phyloP scores from a whole-genome alignment of 2,329 filamentous ascomycete genomes.

The Penicillium sp. region DNA sequence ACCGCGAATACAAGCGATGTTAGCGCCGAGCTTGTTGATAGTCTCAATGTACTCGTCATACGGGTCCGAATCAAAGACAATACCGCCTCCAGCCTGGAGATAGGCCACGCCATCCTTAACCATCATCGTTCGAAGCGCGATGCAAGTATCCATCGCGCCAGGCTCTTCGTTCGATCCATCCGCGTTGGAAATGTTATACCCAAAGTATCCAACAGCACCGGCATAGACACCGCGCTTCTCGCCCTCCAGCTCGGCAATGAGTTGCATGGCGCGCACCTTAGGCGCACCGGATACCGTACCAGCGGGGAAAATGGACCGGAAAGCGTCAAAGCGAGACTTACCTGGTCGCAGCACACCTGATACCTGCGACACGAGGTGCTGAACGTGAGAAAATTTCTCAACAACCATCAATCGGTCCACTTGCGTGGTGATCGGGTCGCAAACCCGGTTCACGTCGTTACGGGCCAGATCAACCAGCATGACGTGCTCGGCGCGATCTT shows the following conservation, averaged over 20 bases:
- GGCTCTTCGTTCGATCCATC: conserved; percentile 66
- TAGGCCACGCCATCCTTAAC: conserved; percentile 90
- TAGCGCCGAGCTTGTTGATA: conserved; percentile 91
- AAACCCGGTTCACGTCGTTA: conserved; percentile 96
- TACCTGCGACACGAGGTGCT: conserved; percentile 95
- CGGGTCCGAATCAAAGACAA: conserved; percentile 90
- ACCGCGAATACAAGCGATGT: conserved; percentile 83
- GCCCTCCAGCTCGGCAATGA: conserved; percentile 90
- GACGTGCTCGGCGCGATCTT: conserved; percentile 93
- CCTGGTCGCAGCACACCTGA: conserved; percentile 82
- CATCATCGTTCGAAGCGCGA: conserved; percentile 87
- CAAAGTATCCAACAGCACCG: conserved; percentile 95
- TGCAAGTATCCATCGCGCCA: conserved; percentile 89
- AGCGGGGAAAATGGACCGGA: conserved; percentile 94
- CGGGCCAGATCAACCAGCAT: conserved; percentile 97
- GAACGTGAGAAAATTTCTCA: conserved; percentile 93
- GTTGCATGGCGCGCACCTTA: conserved; percentile 95
- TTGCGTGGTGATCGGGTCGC: conserved; percentile 83
- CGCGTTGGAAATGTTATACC: conserved; percentile 73
- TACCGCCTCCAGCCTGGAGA: conserved; percentile 83
- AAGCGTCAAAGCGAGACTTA: conserved; percentile 92
- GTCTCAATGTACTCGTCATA: conserved; percentile 95
- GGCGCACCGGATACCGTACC: conserved; percentile 94
- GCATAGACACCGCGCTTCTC: conserved; percentile 97
- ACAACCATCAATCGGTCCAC: conserved; percentile 95